These are phyloP conservation scores for Cryptosporidium xiaoi DNA, from an alignment of 169 alveolate genomes.

Conservation along the genomic window DNA sequence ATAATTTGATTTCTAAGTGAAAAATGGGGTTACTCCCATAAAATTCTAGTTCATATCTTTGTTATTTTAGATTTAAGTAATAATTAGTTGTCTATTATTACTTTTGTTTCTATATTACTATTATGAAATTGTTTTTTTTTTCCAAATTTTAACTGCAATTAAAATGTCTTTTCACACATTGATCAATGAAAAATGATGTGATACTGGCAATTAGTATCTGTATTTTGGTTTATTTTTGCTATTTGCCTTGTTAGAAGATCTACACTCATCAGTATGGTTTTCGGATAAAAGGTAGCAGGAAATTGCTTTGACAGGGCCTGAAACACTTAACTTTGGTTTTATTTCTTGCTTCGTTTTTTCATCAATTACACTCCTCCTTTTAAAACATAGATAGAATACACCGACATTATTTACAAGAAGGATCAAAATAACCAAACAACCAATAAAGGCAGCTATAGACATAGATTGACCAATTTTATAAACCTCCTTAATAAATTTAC, in stretches of 20 bases:
- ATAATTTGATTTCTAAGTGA: too few relatives aligned
- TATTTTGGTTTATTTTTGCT: neutral
- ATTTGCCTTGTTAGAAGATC: neutral
- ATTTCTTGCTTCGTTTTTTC: conserved; percentile 12
- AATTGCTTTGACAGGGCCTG: conserved; percentile 57
- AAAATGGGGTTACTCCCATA: too few relatives aligned
- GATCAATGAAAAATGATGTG: too few relatives aligned
- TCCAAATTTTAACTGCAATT: too few relatives aligned
- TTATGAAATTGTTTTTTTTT: too few relatives aligned
- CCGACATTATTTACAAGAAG: conserved; percentile 69
- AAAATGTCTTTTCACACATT: too few relatives aligned
- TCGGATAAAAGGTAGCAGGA: conserved; percentile 58
- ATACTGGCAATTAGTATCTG: too few relatives aligned
- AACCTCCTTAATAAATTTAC: conserved; percentile 67
- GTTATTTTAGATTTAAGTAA: too few relatives aligned
- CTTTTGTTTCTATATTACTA: too few relatives aligned
- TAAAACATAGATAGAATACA: conserved; percentile 60
- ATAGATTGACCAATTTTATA: conserved; percentile 70
- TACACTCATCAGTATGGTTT: conserved; percentile 14
- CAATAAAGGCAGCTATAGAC: conserved; percentile 70
- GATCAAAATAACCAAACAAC: conserved; percentile 53
- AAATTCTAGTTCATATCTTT: too few relatives aligned
- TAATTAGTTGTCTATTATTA: too few relatives aligned
- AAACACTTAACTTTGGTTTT: conserved; percentile 36
- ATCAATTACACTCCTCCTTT: conserved; percentile 23